Conservation (phyloP, 345 rosid genomes). For the Geranium rotundifolium region DNA sequence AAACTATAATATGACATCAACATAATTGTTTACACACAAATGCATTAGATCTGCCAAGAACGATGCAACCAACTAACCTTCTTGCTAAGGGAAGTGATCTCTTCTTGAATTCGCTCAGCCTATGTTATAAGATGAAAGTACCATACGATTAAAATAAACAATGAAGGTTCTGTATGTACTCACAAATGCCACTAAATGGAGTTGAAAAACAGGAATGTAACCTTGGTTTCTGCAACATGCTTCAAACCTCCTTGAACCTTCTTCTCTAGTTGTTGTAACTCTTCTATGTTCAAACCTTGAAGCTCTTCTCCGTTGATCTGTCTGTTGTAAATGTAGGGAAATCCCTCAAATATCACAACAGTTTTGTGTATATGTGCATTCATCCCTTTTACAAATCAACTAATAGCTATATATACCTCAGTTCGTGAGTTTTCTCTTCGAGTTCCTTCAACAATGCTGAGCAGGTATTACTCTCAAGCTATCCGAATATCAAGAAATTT, state of each 20-base stretch:
- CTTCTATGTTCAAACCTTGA: neutral
- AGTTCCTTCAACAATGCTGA: neutral
- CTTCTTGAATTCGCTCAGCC: neutral
- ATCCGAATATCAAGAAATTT: neutral
- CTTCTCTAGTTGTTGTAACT: neutral
- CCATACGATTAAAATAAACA: neutral
- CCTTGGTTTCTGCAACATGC: neutral
- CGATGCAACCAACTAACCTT: neutral
- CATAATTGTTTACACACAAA: neutral
- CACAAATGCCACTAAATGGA: neutral
- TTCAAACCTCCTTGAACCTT: neutral
- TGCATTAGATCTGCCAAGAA: neutral
- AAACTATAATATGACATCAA: neutral
- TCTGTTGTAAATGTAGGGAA: neutral
- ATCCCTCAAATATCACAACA: neutral
- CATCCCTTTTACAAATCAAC: neutral
- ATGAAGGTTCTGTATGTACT: neutral
- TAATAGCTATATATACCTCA: neutral
- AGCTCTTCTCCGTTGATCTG: conserved; percentile 4
- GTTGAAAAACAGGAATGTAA: neutral
- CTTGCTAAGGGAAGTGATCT: neutral
- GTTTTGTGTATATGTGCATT: neutral
- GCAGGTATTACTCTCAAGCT: neutral
- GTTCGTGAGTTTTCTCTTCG: neutral
- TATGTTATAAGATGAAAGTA: neutral